Base-by-base conservation (phyloP, 2,329 filamentous ascomycete species). In the Cytospora mali region DNA sequence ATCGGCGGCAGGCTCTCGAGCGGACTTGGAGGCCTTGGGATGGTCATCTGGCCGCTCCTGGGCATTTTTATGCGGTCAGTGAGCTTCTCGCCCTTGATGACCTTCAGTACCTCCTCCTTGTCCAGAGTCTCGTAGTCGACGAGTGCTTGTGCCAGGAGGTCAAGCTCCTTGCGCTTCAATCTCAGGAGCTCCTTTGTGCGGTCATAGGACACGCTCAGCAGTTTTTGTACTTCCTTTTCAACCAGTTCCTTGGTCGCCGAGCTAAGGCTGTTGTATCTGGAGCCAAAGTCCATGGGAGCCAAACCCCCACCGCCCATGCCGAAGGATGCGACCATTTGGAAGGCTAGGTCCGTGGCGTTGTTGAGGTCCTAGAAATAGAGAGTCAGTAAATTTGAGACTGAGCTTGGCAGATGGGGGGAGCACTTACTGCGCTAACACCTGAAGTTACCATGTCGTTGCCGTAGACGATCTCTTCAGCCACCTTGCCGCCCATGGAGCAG, bases 51-150 rank as follows among this genome's bases (percentile, higher is more conserved):
- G 23, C 82, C 77, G 28, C 59, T 46, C 58, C 81, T 76, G 23
- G 85, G 81, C 65, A 86, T 79, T 65, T 82, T 84, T 56, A 91
- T 77, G 64, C 91, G 91, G 52, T 85, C 84, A 1, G 88, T 81
- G 42, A 99, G 80, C 72, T 90, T 89, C 77, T 97, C 92, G 39
- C 95, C 95, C 58, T 85, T 86, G 67, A 99, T 88, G 6, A 98
- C 91, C 79, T 90, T 92, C 75, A 93, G 88, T 66, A 98, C 96
- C 75, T 99, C 95, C 3, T 90, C 88, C 75, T 89, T 91, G 74
- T 90, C 90, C 57, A 99, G 79, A 0, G 93, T 97, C 80, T 99
- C 95, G 75, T 97, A 98, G 75, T 97, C 89, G 35, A 99, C 87
- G 11, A 99, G 83, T 6, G 93, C 95, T 71, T 93, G 88, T 29